Evolutionary conservation across 352 stramenopile genomes (phyloP), one percentile per base, ranked within the genome.

Genomic region (Pythium sukuiense): DNA sequence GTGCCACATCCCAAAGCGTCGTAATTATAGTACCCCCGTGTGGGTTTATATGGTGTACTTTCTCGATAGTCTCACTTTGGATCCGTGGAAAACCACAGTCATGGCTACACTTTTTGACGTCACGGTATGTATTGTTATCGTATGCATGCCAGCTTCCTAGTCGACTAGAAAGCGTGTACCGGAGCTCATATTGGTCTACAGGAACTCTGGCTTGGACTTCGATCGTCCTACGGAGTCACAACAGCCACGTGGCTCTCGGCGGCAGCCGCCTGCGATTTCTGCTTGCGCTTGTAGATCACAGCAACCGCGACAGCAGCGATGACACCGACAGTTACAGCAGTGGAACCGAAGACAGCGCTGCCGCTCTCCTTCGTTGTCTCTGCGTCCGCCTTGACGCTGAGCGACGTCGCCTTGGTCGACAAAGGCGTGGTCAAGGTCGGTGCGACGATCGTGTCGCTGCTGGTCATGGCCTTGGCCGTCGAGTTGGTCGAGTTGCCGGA

Each of bases 191-290:
- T n/a, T n/a, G n/a, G n/a, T n/a, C n/a, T n/a, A n/a, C n/a, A n/a
- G n/a, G n/a, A n/a, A n/a, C 7, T 45, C 13, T 45, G 13, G 37
- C 6, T 18, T 18, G 13, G 37, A 45, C 37, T 45, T n/a, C 37
- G 20, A 27, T 13, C 49, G 6, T 32, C 52, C n/a, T 58, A 58
- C 30, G 52, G 52, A 8, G 52, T 58, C 29, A 58, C 24, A 27
- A 58, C 39, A 14, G 35, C 39, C 24, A 58, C 52, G 52, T 46
- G 30, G 52, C 20, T 46, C 14, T n/a, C 24, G 13, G 26, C 29
- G 2, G 26, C 52, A 16, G 52, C 52, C 52, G 45, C 30, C 2
- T 26, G 29, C 32, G 37, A 20, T 20, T 26, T 26, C 33, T 60
- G 0, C 54, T 60, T 50, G 33, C 46, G 18, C 33, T 49, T 33